Evolutionary conservation across 75 land plant genomes (phyloP).

Genomic region (Cryptomeria japonica): DNA sequence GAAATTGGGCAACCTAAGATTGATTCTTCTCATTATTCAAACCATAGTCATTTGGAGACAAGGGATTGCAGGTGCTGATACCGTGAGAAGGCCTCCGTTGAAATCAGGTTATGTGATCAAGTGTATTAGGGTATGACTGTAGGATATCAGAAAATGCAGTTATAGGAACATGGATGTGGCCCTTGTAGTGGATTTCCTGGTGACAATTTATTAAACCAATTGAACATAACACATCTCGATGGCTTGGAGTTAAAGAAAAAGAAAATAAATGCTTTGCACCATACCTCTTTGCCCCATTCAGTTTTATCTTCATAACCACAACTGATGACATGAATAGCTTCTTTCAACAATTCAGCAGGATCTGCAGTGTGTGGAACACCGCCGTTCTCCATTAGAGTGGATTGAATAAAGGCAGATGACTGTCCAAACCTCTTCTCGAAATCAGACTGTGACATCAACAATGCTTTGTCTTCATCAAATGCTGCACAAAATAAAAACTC

Average conservation of each 20-base stretch:
- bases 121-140: not conserved
- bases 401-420: constrained; percentile 70
- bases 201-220: not conserved
- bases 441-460: constrained; percentile 70
- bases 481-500: constrained; percentile 18
- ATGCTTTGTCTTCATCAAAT: constrained; percentile 61
- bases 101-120: too few species aligned
- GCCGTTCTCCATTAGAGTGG: constrained; percentile 80
- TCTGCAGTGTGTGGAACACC: constrained; percentile 85
- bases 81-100: too few species aligned
- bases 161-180: not conserved
- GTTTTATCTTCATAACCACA: constrained; percentile 92
- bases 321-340: constrained; percentile 89
- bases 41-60: too few species aligned
- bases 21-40: not conserved
- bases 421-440: constrained; percentile 83
- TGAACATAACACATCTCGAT: not conserved
- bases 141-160: not conserved
- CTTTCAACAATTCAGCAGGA: constrained; percentile 70
- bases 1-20: not conserved
- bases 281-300: constrained; percentile 82
- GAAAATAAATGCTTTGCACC: too few species aligned
- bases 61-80: too few species aligned
- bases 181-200: too few species aligned
- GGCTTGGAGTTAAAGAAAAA: not conserved